Evolutionary conservation across 140 eudicot genomes (phyloP).

Genomic region (Stevia rebaudiana): DNA sequence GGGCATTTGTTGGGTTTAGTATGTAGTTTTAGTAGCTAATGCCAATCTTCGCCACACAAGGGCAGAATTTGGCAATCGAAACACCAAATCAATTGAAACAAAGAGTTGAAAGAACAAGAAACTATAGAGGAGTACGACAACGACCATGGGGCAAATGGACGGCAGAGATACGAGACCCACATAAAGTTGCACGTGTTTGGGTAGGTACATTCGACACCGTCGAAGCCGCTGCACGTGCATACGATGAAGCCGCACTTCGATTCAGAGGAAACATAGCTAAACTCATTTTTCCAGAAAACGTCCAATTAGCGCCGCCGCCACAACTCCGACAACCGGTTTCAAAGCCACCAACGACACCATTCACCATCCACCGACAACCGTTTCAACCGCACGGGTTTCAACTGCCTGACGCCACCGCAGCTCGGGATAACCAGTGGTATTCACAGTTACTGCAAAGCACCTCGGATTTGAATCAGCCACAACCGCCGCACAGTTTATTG

Average conservation of each 20-base stretch:
- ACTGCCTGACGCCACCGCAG: conserved; percentile 9
- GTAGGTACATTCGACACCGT: conserved; percentile 74
- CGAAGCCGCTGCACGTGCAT: conserved; percentile 72
- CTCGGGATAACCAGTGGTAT: conserved; percentile 60
- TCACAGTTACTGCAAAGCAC: conserved; percentile 48
- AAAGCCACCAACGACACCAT: conserved; percentile 10
- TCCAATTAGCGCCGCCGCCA: conserved; percentile 29
- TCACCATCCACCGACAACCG: conserved; percentile 22
- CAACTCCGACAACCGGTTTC: conserved; percentile 18
- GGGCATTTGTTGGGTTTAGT: too few species aligned
- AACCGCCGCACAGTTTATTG: conserved; percentile 5
- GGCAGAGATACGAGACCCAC: conserved; percentile 73
- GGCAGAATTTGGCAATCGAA: conserved; percentile 18
- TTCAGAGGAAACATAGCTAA: conserved; percentile 66
- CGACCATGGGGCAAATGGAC: conserved; percentile 94
- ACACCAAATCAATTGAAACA: conserved; percentile 18
- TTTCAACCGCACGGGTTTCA: conserved; percentile 17
- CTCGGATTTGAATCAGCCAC: conserved; percentile 23
- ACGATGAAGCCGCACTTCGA: conserved; percentile 70
- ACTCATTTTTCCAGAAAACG: conserved; percentile 73
- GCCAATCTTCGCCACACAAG: background rate
- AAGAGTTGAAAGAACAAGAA: conserved; percentile 40
- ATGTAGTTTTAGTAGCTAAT: too few species aligned
- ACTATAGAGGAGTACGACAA: conserved; percentile 71
- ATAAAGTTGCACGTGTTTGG: conserved; percentile 73